Percentiles rank a stretch among this genome's conserved stretches.
These are phyloP conservation scores for Didymella arachidicola DNA, from an alignment of 2,329 filamentous ascomycete species.

Conservation along the genomic window DNA sequence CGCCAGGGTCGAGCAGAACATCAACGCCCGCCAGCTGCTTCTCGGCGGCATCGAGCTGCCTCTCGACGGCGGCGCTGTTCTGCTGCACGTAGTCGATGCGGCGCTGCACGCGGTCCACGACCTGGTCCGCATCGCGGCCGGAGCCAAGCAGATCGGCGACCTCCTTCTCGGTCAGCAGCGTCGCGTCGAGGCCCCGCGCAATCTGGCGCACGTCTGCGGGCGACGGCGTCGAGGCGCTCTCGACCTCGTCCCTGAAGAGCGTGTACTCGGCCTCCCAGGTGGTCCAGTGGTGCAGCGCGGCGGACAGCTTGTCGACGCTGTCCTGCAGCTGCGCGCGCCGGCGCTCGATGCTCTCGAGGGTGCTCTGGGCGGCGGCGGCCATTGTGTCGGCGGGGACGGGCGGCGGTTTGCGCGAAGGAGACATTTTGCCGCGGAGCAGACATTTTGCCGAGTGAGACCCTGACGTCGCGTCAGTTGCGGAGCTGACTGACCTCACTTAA, in stretches of 20 bases:
- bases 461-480: conserved; percentile 9
- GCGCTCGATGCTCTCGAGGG: conserved; percentile 73
- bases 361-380: conserved; percentile 52
- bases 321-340: conserved; percentile 78
- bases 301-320: conserved; percentile 75
- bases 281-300: conserved; percentile 85
- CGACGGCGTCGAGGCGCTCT: conserved; percentile 48
- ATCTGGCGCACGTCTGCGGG: conserved; percentile 52
- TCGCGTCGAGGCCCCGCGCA: conserved; percentile 67
- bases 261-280: conserved; percentile 93
- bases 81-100: conserved; percentile 88
- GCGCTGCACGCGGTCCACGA: conserved; percentile 72
- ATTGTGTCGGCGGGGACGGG: conserved; percentile 25
- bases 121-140: conserved; percentile 66
- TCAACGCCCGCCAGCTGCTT: conserved; percentile 68
- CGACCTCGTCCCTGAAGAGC: conserved; percentile 81
- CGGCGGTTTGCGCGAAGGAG: conserved; percentile 10
- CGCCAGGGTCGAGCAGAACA: conserved; percentile 66
- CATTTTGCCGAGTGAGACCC: conserved; percentile 12
- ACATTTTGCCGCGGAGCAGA: conserved; percentile 9
- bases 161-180: conserved; percentile 69
- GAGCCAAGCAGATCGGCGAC: conserved; percentile 63
- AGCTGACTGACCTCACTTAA: too few species aligned
- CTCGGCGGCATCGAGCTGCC: conserved; percentile 73
- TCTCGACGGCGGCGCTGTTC: conserved; percentile 78